These are phyloP conservation scores for Chaetomiaceae sp. DNA, from an alignment of 2,329 filamentous ascomycete genomes.

Conservation along the genomic window DNA sequence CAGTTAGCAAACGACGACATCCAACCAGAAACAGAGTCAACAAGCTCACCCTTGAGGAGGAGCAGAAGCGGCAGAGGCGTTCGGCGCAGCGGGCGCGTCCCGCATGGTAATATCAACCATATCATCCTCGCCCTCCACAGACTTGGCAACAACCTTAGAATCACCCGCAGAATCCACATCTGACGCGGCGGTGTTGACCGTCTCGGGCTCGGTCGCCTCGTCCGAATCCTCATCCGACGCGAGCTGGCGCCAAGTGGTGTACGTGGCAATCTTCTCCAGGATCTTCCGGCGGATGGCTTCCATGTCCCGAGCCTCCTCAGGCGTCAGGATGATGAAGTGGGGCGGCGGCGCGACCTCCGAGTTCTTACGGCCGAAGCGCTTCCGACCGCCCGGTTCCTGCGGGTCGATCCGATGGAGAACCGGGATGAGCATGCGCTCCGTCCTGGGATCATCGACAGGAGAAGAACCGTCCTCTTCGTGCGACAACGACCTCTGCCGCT, in stretches of 20 bases:
- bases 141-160: slow-evolving; percentile 67
- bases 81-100: slow-evolving; percentile 44
- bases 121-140: slow-evolving; percentile 82
- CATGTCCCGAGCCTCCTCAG: slow-evolving; percentile 62
- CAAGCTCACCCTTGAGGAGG: slow-evolving; percentile 29
- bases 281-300: slow-evolving; percentile 77
- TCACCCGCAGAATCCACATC: slow-evolving; percentile 64
- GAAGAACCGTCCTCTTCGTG: slow-evolving; percentile 45
- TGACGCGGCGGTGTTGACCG: slow-evolving; percentile 54
- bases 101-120: slow-evolving; percentile 88
- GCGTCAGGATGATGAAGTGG: slow-evolving; percentile 70
- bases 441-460: slow-evolving; percentile 49
- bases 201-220: slow-evolving; percentile 60
- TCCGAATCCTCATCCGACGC: slow-evolving; percentile 46
- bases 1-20: too few relatives aligned
- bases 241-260: slow-evolving; percentile 67
- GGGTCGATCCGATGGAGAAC: slow-evolving; percentile 57
- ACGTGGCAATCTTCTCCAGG: slow-evolving; percentile 66
- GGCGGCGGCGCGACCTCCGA: slow-evolving; percentile 38
- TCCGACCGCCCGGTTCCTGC: slow-evolving; percentile 23
- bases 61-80: slow-evolving; percentile 21
- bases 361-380: slow-evolving; percentile 12
- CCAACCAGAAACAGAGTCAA: too few relatives aligned
- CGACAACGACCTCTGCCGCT: slow-evolving; percentile 43
- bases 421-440: slow-evolving; percentile 65